phyloP scores from a whole-genome alignment of 768 basidiomycete species.

The Amanita phalloides region DNA sequence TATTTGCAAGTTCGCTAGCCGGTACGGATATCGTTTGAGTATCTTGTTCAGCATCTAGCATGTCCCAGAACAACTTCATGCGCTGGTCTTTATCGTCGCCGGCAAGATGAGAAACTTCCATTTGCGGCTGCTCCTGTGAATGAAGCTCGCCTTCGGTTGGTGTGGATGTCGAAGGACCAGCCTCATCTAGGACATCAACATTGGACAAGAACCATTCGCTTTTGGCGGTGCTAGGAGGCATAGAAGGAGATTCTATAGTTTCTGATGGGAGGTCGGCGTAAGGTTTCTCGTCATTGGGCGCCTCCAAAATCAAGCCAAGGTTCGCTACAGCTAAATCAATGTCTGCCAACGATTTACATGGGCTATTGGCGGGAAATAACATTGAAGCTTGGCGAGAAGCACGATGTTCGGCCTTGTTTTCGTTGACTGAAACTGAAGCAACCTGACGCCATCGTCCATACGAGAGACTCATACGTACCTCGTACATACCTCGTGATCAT shows the following conservation, averaged over 20 bases:
- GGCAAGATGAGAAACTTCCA: neutral
- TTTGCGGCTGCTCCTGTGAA: neutral
- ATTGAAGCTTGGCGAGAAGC: neutral
- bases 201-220: slow-evolving; percentile 4
- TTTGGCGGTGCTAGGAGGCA: neutral
- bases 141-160: neutral
- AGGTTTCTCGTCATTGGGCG: neutral
- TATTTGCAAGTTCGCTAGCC: slow-evolving; percentile 14
- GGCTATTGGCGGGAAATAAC: neutral
- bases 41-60: slow-evolving; percentile 28
- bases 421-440: neutral
- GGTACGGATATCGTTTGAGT: slow-evolving; percentile 9
- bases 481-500: slow-evolving; percentile 19
- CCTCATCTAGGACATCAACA: neutral
- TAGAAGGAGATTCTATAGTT: neutral
- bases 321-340: neutral
- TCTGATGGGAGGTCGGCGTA: neutral
- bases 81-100: slow-evolving; percentile 12
- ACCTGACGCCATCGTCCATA: neutral
- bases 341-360: neutral
- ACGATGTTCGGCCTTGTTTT: neutral
- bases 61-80: slow-evolving; percentile 32
- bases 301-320: neutral
- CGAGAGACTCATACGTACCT: slow-evolving; percentile 13
- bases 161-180: neutral